These are phyloP conservation scores for Raffaelea albimanens DNA, from an alignment of 2,329 filamentous ascomycete genomes.

Conservation along the genomic window DNA sequence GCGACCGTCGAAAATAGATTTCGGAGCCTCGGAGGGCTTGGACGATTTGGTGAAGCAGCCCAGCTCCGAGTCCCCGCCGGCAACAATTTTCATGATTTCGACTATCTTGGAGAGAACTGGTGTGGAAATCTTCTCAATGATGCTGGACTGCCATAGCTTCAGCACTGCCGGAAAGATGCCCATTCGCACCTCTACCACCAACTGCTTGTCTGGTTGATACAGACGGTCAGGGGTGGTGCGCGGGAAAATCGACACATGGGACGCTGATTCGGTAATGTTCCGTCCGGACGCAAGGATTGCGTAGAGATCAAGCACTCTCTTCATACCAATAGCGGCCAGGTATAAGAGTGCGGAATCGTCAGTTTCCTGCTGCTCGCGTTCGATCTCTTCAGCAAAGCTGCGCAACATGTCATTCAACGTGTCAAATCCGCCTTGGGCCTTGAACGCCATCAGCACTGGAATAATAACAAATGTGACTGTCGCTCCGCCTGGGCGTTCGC, in stretches of 20 bases:
- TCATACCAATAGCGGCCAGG: slow-evolving; percentile 52
- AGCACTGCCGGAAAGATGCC: slow-evolving; percentile 67
- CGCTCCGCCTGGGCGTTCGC: slow-evolving; percentile 28
- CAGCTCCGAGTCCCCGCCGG: slow-evolving; percentile 66
- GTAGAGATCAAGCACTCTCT: slow-evolving; percentile 79
- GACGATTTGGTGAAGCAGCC: slow-evolving; percentile 1
- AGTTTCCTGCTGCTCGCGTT: slow-evolving; percentile 18
- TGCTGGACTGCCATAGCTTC: slow-evolving; percentile 74
- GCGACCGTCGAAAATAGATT: slow-evolving; percentile 27
- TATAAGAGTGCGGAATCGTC: slow-evolving; percentile 37
- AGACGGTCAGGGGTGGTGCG: slow-evolving; percentile 16
- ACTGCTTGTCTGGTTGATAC: slow-evolving; percentile 43
- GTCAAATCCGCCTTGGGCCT: slow-evolving; percentile 66
- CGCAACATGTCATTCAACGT: slow-evolving; percentile 64
- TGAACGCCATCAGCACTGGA: slow-evolving; percentile 78
- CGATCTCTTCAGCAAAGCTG: slow-evolving; percentile 49
- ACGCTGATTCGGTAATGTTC: slow-evolving; percentile 66
- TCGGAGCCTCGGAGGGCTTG: slow-evolving; percentile 3
- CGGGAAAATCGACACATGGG: slow-evolving; percentile 35
- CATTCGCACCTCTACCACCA: slow-evolving; percentile 78
- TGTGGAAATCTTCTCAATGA: slow-evolving; percentile 72
- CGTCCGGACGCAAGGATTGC: slow-evolving; percentile 67
- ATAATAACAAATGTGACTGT: slow-evolving; percentile 47
- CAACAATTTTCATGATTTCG: slow-evolving; percentile 71
- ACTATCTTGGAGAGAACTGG: slow-evolving; percentile 66